A percentile compares a stretch with the other conserved stretches of the same genome.
Evolutionary conservation across 257 asterid genomes (phyloP).

Genomic region (Jasminum sambac): DNA sequence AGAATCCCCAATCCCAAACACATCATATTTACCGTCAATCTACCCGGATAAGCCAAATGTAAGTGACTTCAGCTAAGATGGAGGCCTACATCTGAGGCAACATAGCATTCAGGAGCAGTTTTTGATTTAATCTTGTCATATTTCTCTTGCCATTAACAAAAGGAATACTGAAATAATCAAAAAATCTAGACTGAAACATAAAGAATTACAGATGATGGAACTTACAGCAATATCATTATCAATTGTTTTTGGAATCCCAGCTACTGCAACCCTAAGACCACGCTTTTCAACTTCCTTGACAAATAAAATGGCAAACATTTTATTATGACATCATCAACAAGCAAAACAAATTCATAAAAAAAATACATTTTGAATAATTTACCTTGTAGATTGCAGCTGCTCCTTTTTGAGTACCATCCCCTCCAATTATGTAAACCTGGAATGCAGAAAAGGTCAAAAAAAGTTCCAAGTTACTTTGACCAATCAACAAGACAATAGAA

Average conservation of each 20-base stretch:
- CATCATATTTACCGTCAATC: background rate
- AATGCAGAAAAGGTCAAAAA: slow-evolving; percentile 27
- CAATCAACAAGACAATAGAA: slow-evolving; percentile 1
- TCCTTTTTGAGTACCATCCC: slow-evolving; percentile 98
- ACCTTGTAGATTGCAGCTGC: slow-evolving; percentile 91
- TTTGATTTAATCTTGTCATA: slow-evolving; percentile 9
- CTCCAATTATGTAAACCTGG: slow-evolving; percentile 97
- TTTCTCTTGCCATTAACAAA: slow-evolving; percentile 13
- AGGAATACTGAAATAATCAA: slow-evolving; percentile 9
- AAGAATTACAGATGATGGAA: slow-evolving; percentile 23
- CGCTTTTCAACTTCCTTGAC: slow-evolving; percentile 85
- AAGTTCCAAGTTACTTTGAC: slow-evolving; percentile 6
- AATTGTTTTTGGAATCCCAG: slow-evolving; percentile 95
- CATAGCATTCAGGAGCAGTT: slow-evolving; percentile 4
- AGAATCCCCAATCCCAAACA: slow-evolving; percentile 9
- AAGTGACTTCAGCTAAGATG: slow-evolving; percentile 8
- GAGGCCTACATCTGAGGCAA: slow-evolving; percentile 11
- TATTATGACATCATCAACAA: slow-evolving; percentile 14
- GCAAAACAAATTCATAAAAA: slow-evolving; percentile 19
- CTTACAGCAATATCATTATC: slow-evolving; percentile 96
- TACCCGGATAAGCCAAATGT: background rate
- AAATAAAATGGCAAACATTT: slow-evolving; percentile 21
- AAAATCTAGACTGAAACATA: slow-evolving; percentile 9
- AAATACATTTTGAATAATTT: slow-evolving; percentile 15
- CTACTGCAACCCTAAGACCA: slow-evolving; percentile 83